Base-by-base conservation (phyloP, 352 stramenopile genomes). In the Aphanomyces astaci region DNA sequence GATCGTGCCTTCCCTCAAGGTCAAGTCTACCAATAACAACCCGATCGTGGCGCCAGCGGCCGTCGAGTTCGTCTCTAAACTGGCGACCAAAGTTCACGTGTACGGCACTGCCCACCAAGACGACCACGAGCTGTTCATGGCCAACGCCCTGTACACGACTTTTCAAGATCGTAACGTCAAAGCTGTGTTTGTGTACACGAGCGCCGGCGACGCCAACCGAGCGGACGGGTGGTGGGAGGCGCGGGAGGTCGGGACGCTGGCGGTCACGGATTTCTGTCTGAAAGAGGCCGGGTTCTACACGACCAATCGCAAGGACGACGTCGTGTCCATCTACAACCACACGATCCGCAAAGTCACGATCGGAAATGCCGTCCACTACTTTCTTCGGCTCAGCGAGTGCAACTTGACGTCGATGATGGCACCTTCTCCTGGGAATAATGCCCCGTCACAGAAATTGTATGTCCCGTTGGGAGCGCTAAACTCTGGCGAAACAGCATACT, bases 121-220 rank as follows among this genome's bases (percentile, higher is more conserved):
- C 22, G 62, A 68, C 51, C 62, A 59, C 32, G 40, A 68, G 39
- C 51, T 68, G 5, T 68, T 68, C 33, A 68, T 68, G 62, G 39
- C 43, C 0, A n/a, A 59, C 3, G n/a, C 24, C 7, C 15, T 68
- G 4, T 36, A 59, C 7, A 19, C 24, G 22, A 30, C 10, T 17
- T 40, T 68, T 9, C n/a, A 43, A 2, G 19, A 51, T 17, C n/a
- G 39, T 1, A 46, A 4, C 30, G 25, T 45, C n/a, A 68, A 68
- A 60, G 62, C 24, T n/a, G 62, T 68, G 39, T 68, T 68, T 32
- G 33, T 68, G 19, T 68, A 68, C 62, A 39, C 43, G 22, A 68
- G 43, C 17, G 62, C 62, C 17, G 62, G 62, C 51, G 62, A 68
- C 36, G 62, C 62, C 11, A 49, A 62, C 46, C 39, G 27, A 13